Percentiles rank a stretch among this genome's conserved stretches.
phyloP scores from a whole-genome alignment of 495 filamentous ascomycete genomes.

The Hamigera avellanea region DNA sequence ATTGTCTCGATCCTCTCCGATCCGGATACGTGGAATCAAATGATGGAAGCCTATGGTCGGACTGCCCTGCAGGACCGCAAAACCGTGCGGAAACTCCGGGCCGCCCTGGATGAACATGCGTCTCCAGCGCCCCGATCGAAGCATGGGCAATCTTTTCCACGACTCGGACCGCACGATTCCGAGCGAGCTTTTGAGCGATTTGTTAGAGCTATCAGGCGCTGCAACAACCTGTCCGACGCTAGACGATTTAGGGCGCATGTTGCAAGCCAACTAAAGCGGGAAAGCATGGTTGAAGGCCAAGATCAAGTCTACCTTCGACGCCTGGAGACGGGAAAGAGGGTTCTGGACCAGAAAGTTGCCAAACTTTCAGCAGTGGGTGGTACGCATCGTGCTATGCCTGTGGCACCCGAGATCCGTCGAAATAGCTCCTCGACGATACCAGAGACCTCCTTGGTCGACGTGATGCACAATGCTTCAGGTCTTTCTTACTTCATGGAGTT shows the following conservation, averaged over 20 bases:
- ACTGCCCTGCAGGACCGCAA: slow-evolving; percentile 90
- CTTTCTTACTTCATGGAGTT: slow-evolving; percentile 99
- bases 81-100: slow-evolving; percentile 84
- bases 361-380: slow-evolving; percentile 59
- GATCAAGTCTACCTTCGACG: slow-evolving; percentile 80
- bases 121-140: slow-evolving; percentile 63
- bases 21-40: slow-evolving; percentile 93
- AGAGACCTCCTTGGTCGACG: slow-evolving; percentile 62
- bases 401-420: slow-evolving; percentile 24
- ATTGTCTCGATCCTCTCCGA: slow-evolving; percentile 43
- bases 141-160: slow-evolving; percentile 53
- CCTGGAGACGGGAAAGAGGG: slow-evolving; percentile 78
- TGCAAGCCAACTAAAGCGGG: slow-evolving; percentile 81
- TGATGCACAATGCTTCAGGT: slow-evolving; percentile 78
- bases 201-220: slow-evolving; percentile 77
- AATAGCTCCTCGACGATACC: slow-evolving; percentile 43
- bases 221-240: slow-evolving; percentile 89
- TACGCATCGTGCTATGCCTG: slow-evolving; percentile 23
- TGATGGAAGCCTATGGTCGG: slow-evolving; percentile 82
- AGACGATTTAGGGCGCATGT: slow-evolving; percentile 84
- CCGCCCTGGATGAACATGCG: slow-evolving; percentile 89
- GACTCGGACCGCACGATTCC: slow-evolving; percentile 56
- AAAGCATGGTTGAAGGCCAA: slow-evolving; percentile 62
- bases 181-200: slow-evolving; percentile 92
- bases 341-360: slow-evolving; percentile 82